Percentiles rank a stretch among this genome's conserved stretches.
phyloP scores from a whole-genome alignment of 1,284 basidiomycete species.

The Leccinum subatratum region DNA sequence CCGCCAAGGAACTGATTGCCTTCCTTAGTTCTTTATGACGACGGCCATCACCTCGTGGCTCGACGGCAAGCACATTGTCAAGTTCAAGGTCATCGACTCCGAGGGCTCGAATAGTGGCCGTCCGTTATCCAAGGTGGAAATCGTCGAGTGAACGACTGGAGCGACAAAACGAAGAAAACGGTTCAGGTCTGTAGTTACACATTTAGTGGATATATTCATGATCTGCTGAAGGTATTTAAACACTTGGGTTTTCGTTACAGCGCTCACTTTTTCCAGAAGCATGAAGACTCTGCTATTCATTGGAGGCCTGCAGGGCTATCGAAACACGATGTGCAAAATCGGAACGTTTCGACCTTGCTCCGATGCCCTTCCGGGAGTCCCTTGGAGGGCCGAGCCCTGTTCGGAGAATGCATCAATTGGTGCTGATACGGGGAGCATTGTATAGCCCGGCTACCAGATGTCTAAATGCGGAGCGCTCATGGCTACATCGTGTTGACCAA shows the following conservation, averaged over 20 bases:
- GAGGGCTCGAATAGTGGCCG: slow-evolving; percentile 53
- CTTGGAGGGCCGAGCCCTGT: no score
- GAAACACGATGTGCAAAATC: no score
- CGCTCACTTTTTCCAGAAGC: neutral
- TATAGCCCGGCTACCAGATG: no score
- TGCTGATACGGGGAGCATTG: no score
- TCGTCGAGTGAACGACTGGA: slow-evolving; percentile 35
- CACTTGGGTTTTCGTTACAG: neutral
- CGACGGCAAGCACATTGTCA: slow-evolving; percentile 75
- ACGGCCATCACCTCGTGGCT: slow-evolving; percentile 77
- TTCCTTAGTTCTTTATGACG: slow-evolving; percentile 76
- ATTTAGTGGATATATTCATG: neutral
- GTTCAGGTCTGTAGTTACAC: slow-evolving; percentile 1
- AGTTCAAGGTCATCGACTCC: slow-evolving; percentile 55
- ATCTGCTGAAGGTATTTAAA: slow-evolving; percentile 7
- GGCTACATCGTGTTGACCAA: no score
- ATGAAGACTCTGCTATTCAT: neutral
- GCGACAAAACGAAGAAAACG: neutral
- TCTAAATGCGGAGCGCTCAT: no score
- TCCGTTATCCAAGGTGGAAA: slow-evolving; percentile 53
- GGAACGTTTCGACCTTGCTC: no score
- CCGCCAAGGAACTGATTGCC: neutral
- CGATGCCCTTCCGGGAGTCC: no score
- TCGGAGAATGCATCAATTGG: no score
- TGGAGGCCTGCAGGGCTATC: neutral